A percentile compares a stretch with the other conserved stretches of the same genome.
These are phyloP conservation scores for Neurospora crassa DNA, from an alignment of 2,329 filamentous ascomycete species.

Conservation along the genomic window DNA sequence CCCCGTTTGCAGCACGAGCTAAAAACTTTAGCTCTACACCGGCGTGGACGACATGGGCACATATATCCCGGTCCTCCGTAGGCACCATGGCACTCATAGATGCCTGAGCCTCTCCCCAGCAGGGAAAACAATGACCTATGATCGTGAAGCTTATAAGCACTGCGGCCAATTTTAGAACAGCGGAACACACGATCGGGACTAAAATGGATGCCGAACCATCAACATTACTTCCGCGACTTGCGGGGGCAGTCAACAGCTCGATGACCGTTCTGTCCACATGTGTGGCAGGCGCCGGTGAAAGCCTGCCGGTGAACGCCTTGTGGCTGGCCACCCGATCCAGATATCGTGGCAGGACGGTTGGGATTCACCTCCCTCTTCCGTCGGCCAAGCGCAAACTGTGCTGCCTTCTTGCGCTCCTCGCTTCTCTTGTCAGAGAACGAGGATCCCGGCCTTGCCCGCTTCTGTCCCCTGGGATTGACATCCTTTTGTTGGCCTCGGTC, in stretches of 20 bases:
- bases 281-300: conserved; percentile 42
- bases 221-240: conserved; percentile 9
- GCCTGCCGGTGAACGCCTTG: conserved; percentile 17
- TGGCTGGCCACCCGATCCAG: conserved; percentile 25
- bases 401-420: conserved; percentile 35
- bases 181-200: background rate
- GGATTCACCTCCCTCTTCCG: conserved; percentile 59
- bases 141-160: background rate
- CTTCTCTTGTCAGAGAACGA: conserved; percentile 31
- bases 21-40: background rate
- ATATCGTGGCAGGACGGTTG: conserved; percentile 53
- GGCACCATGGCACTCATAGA: background rate
- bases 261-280: conserved; percentile 54
- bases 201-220: background rate
- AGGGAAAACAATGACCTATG: background rate
- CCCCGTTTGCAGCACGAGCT: background rate
- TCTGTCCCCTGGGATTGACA: conserved; percentile 4
- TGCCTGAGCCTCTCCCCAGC: background rate
- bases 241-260: conserved; percentile 45
- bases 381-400: conserved; percentile 46
- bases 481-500: conserved; percentile 18
- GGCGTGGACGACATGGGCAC: background rate
- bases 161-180: background rate
- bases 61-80: background rate
- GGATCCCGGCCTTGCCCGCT: conserved; percentile 10